Percentiles rank a stretch among this genome's conserved stretches.
Evolutionary conservation across 2,329 filamentous ascomycete genomes (phyloP).

Genomic region (Alternaria novae-zelandiae): DNA sequence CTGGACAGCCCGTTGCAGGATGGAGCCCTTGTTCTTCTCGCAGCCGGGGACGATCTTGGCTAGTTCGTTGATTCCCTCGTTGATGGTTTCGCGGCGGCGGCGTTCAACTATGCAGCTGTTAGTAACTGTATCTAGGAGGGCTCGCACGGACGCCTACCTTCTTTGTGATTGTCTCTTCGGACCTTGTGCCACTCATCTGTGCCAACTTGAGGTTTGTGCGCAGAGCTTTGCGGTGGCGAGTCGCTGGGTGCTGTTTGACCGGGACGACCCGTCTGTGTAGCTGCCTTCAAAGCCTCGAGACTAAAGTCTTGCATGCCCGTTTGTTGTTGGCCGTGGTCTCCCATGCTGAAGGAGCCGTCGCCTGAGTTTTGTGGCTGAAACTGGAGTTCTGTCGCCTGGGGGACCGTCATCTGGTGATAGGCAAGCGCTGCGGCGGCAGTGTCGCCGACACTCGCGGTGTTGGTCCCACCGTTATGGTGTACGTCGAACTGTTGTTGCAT

Average conservation of each 20-base stretch:
- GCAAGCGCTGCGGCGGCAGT: constrained; percentile 65
- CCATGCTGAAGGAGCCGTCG: constrained; percentile 53
- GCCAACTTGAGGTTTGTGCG: constrained; percentile 82
- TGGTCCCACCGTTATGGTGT: constrained; percentile 61
- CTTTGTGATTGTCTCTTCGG: constrained; percentile 97
- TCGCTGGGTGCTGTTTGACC: constrained; percentile 45
- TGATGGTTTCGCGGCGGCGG: constrained; percentile 95
- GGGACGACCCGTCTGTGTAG: constrained; percentile 55
- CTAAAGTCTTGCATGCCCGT: constrained; percentile 48
- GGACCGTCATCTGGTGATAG: constrained; percentile 63
- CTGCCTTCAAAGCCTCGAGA: constrained; percentile 60
- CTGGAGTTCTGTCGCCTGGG: constrained; percentile 61
- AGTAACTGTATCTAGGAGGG: constrained; percentile 1
- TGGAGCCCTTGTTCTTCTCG: constrained; percentile 99
- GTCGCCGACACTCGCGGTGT: constrained; percentile 59
- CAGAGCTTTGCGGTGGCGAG: constrained; percentile 40
- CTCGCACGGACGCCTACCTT: constrained; percentile 67
- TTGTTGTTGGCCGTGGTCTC: constrained; percentile 51
- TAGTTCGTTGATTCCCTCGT: constrained; percentile 97
- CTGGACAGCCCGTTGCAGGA: constrained; percentile 88
- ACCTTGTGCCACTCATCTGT: constrained; percentile 98
- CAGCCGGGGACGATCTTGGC: constrained; percentile 97
- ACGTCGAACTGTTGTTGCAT: constrained; percentile 52
- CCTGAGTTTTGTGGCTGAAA: constrained; percentile 56
- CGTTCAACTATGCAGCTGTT: constrained; percentile 74